Base-by-base conservation (phyloP, 208 protist genomes). In the Acanthamoeba culbertsoni region DNA sequence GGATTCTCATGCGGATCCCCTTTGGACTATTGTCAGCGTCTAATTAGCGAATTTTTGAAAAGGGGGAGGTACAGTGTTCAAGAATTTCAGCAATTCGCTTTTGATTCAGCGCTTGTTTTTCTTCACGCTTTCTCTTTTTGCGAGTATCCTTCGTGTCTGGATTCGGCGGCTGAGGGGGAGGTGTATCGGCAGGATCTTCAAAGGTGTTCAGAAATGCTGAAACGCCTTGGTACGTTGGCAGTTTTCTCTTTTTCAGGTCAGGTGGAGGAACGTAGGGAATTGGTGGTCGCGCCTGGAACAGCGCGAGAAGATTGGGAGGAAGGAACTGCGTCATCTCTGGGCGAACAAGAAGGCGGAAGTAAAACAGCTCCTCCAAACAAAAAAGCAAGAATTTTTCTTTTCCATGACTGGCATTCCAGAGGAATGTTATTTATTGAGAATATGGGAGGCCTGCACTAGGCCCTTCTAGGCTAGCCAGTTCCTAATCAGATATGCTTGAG, bases 1-100 rank as follows among this genome's bases (percentile, higher is more conserved):
- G 94, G 1, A 86, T 98, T 94, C 31, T 92, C 86, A 51, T 96
- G 68, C 43, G 97, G 97, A 57, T 98, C 96, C 97, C 97, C 94
- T 96, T 73, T 31, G 18, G 20, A 92, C 18, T 33, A 62, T n/a
- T n/a, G n/a, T n/a, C n/a, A n/a, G n/a, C n/a, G n/a, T n/a, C n/a
- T n/a, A n/a, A n/a, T n/a, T n/a, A n/a, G n/a, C n/a, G n/a, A n/a
- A n/a, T n/a, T n/a, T n/a, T n/a, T n/a, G n/a, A n/a, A n/a, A 57
- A 37, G 28, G 40, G 57, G 2, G 31, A 14, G 62, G 16, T 93
- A 96, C 96, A 97, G 18, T 94, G 12, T 26, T 95, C 93, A 37
- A 93, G 37, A n/a, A 42, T 1, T 33, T 96, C 42, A 18, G 35
- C 28, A 33, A 94, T 48, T 8, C 33, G 28, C 12, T 82, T 40